phyloP scores from a whole-genome alignment of 1,284 basidiomycete species.

The Xerocomus minutiporus region DNA sequence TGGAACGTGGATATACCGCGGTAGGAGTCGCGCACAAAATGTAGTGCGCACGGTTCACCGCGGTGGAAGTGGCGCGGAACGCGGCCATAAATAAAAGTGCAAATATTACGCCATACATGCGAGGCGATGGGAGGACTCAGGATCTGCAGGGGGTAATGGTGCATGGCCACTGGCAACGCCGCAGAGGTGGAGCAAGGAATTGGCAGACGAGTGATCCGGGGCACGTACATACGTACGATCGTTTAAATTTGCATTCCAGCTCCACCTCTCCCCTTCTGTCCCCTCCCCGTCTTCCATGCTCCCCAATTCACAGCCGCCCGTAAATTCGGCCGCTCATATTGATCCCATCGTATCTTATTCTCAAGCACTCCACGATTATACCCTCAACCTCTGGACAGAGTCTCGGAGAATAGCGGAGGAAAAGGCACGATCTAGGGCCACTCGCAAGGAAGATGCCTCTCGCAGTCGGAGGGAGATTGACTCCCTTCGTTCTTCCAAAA shows the following conservation, averaged over 20 bases:
- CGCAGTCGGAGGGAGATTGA: slow-evolving; percentile 24
- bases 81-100: no score
- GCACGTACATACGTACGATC: slow-evolving; percentile 8
- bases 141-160: slow-evolving; percentile 6
- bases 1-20: no score
- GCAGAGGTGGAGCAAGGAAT: slow-evolving; percentile 23
- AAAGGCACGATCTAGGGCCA: slow-evolving; percentile 34
- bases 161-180: neutral
- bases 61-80: no score
- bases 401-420: slow-evolving; percentile 58
- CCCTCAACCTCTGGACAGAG: slow-evolving; percentile 62
- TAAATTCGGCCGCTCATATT: slow-evolving; percentile 6
- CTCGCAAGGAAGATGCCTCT: slow-evolving; percentile 25
- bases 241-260: slow-evolving; percentile 25
- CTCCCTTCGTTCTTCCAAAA: neutral
- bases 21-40: no score
- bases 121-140: neutral
- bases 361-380: slow-evolving; percentile 62
- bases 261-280: neutral
- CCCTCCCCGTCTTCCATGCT: slow-evolving; percentile 14
- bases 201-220: slow-evolving; percentile 26
- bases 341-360: slow-evolving; percentile 54
- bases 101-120: no score
- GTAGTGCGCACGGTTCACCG: no score
- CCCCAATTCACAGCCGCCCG: slow-evolving; percentile 10